Evolutionary conservation across 306 rosid genomes (phyloP).

Genomic region (Trifolium pratense): DNA sequence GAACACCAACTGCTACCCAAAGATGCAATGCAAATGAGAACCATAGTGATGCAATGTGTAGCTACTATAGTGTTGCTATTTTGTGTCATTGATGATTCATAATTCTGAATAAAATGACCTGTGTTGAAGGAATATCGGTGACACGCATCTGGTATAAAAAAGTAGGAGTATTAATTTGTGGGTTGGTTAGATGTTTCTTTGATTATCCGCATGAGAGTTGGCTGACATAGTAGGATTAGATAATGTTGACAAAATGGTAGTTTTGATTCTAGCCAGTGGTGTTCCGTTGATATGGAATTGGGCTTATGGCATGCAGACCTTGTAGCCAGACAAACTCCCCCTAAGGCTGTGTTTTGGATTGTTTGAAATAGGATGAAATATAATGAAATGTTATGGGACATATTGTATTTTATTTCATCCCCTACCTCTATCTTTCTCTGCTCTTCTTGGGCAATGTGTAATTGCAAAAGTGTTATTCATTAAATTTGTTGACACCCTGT

Average conservation of each 20-base stretch:
- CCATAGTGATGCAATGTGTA: background rate
- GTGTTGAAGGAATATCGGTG: background rate
- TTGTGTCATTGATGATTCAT: slow-evolving; percentile 1
- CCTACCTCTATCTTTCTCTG: background rate
- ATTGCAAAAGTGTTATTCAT: background rate
- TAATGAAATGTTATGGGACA: background rate
- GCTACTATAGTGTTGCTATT: background rate
- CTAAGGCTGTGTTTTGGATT: background rate
- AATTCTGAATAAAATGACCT: slow-evolving; percentile 13
- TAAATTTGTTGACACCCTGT: slow-evolving; percentile 3
- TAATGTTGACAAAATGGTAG: background rate
- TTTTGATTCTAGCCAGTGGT: slow-evolving; percentile 3
- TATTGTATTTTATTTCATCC: background rate
- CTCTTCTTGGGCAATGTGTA: background rate
- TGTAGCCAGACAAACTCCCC: background rate
- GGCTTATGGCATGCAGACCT: slow-evolving; percentile 25
- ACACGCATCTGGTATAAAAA: background rate
- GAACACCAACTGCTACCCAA: background rate
- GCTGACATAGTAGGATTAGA: background rate
- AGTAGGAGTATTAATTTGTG: slow-evolving; percentile 14
- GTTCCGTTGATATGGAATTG: background rate
- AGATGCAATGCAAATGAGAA: background rate
- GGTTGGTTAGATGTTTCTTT: slow-evolving; percentile 10
- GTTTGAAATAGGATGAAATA: slow-evolving; percentile 12
- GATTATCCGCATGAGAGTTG: background rate